These are phyloP conservation scores for Xerocomellus amylosporus DNA, from an alignment of 768 basidiomycete genomes.

Conservation along the genomic window DNA sequence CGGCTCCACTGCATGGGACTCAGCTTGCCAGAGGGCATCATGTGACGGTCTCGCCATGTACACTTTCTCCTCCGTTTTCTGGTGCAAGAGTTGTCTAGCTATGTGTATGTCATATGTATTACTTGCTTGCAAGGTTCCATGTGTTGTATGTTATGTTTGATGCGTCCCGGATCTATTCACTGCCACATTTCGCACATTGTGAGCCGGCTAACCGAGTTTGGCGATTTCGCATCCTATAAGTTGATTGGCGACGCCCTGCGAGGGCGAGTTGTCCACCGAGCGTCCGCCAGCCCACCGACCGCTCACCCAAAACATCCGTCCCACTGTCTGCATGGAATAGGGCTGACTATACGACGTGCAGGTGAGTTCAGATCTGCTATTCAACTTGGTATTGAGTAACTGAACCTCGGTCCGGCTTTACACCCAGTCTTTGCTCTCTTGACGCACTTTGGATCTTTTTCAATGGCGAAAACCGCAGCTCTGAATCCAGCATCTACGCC, in stretches of 20 bases:
- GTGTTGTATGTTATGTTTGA: neutral
- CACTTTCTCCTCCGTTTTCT: neutral
- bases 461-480: slow-evolving; percentile 73
- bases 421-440: slow-evolving; percentile 26
- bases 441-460: slow-evolving; percentile 13
- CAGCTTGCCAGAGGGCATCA: slow-evolving; percentile 18
- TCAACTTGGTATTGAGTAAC: neutral
- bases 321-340: slow-evolving; percentile 29
- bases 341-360: slow-evolving; percentile 18
- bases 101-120: slow-evolving; percentile 3
- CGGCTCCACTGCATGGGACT: slow-evolving; percentile 10
- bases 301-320: neutral
- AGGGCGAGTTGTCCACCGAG: slow-evolving; percentile 8
- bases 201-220: slow-evolving; percentile 20
- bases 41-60: slow-evolving; percentile 15
- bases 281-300: neutral
- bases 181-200: slow-evolving; percentile 28
- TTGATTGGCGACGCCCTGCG: slow-evolving; percentile 18
- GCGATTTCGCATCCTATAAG: slow-evolving; percentile 7
- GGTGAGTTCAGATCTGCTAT: slow-evolving; percentile 19
- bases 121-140: no score
- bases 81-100: neutral
- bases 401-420: slow-evolving; percentile 1
- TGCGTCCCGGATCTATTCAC: neutral
- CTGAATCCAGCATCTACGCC: slow-evolving; percentile 81